Evolutionary conservation across 805 yeast species (phyloP).

Genomic region (Ogataea henricii): DNA sequence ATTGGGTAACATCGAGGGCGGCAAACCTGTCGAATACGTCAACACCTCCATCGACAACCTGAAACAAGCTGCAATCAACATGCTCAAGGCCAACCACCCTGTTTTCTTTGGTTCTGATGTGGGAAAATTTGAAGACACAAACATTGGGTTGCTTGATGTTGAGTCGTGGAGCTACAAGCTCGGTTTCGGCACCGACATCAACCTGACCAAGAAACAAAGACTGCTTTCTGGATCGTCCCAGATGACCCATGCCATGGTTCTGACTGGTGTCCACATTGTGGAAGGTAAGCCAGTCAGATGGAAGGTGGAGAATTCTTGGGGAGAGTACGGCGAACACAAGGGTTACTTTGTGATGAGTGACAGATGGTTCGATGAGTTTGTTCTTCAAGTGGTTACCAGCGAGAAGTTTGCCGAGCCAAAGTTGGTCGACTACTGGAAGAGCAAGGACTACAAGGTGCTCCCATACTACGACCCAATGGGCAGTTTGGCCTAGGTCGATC

Average conservation of each 20-base stretch:
- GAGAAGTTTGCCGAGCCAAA: constrained; percentile 38
- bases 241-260: constrained; percentile 91
- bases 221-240: constrained; percentile 47
- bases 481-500: constrained; percentile 51
- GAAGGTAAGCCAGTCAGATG: constrained; percentile 65
- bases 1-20: constrained; percentile 73
- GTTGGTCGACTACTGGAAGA: constrained; percentile 47
- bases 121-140: constrained; percentile 67
- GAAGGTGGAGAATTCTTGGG: constrained; percentile 83
- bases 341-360: constrained; percentile 76
- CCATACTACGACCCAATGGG: constrained; percentile 86
- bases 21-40: constrained; percentile 72
- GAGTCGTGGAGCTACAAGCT: constrained; percentile 68
- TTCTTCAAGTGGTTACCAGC: constrained; percentile 62
- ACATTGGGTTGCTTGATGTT: constrained; percentile 70
- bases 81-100: constrained; percentile 73
- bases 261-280: constrained; percentile 73
- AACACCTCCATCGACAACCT: constrained; percentile 64
- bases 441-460: constrained; percentile 48
- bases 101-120: constrained; percentile 90
- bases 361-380: constrained; percentile 73
- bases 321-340: constrained; percentile 65
- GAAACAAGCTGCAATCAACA: constrained; percentile 63
- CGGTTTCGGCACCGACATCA: constrained; percentile 46
- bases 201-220: constrained; percentile 38